phyloP scores from a whole-genome alignment of 2,329 filamentous ascomycete genomes.

The Alternaria dauci region DNA sequence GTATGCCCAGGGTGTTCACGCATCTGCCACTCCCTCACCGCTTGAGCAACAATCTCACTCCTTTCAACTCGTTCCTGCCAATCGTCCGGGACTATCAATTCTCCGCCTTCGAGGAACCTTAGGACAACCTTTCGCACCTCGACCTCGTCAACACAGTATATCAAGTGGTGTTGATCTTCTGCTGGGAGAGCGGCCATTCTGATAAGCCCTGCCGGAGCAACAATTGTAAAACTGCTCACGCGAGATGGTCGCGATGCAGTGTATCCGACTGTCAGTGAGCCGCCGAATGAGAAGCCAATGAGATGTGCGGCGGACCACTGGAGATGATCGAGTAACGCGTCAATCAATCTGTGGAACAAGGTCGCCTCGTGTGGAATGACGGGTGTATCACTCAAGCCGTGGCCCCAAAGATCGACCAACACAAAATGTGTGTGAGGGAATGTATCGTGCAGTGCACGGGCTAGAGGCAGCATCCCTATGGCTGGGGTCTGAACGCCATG shows the following conservation, averaged over 20 bases:
- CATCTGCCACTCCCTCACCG: constrained; percentile 60
- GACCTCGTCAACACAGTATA: constrained; percentile 42
- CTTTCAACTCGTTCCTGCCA: constrained; percentile 55
- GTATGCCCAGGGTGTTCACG: constrained; percentile 57
- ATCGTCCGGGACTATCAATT: constrained; percentile 53
- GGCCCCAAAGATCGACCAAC: constrained; percentile 62
- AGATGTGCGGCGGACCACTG: constrained; percentile 57
- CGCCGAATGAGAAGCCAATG: constrained; percentile 62
- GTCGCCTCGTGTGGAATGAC: constrained; percentile 51
- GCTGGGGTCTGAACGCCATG: constrained; percentile 63
- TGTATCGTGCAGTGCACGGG: constrained; percentile 43
- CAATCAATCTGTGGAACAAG: constrained; percentile 57
- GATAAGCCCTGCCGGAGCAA: constrained; percentile 61
- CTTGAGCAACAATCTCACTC: constrained; percentile 59
- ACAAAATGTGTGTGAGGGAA: constrained; percentile 54
- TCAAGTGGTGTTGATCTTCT: constrained; percentile 30
- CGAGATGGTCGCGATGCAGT: constrained; percentile 38
- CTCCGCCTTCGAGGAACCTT: constrained; percentile 55
- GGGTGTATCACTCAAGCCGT: constrained; percentile 62
- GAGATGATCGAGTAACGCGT: constrained; percentile 52
- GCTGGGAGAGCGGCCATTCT: constrained; percentile 34
- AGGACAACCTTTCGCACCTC: constrained; percentile 51
- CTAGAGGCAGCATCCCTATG: constrained; percentile 58
- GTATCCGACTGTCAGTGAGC: constrained; percentile 52
- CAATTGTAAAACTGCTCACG: constrained; percentile 50